A percentile compares a stretch with the other conserved stretches of the same genome.
These are phyloP conservation scores for Lichtheimia hyalospora DNA, from an alignment of 371 early-diverging fungal genomes.

Conservation along the genomic window DNA sequence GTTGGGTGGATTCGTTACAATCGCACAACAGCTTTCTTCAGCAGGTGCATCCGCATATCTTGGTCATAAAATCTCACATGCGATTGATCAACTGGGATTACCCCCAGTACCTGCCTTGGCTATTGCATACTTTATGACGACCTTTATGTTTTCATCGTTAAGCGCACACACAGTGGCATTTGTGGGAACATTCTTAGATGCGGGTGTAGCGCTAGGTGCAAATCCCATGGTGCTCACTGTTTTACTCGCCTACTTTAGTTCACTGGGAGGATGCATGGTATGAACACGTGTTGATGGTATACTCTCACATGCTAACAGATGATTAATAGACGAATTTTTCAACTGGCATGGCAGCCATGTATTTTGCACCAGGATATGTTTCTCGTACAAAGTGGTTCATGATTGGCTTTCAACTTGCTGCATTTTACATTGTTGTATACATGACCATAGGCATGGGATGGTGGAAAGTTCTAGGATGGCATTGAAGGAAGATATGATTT, in stretches of 20 bases:
- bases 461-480: slow-evolving; percentile 74
- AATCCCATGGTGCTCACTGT: slow-evolving; percentile 60
- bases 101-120: slow-evolving; percentile 51
- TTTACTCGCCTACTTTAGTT: slow-evolving; percentile 65
- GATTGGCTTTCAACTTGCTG: slow-evolving; percentile 54
- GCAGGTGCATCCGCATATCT: slow-evolving; percentile 68
- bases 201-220: slow-evolving; percentile 61
- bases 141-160: slow-evolving; percentile 72
- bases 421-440: slow-evolving; percentile 53
- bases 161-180: slow-evolving; percentile 73
- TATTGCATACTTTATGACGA: slow-evolving; percentile 66
- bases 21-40: slow-evolving; percentile 71
- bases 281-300: slow-evolving; percentile 11
- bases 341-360: slow-evolving; percentile 60
- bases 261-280: slow-evolving; percentile 67
- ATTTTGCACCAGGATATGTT: slow-evolving; percentile 63
- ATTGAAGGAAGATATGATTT: no score
- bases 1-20: slow-evolving; percentile 77
- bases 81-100: slow-evolving; percentile 29
- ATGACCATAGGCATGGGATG: slow-evolving; percentile 69
- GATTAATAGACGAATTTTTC: slow-evolving; percentile 56
- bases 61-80: slow-evolving; percentile 54
- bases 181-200: slow-evolving; percentile 75
- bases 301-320: neutral
- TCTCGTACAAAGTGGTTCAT: slow-evolving; percentile 60